Base-by-base conservation (phyloP, 371 early-diverging fungal species). In the Haplosporangium sp. region DNA sequence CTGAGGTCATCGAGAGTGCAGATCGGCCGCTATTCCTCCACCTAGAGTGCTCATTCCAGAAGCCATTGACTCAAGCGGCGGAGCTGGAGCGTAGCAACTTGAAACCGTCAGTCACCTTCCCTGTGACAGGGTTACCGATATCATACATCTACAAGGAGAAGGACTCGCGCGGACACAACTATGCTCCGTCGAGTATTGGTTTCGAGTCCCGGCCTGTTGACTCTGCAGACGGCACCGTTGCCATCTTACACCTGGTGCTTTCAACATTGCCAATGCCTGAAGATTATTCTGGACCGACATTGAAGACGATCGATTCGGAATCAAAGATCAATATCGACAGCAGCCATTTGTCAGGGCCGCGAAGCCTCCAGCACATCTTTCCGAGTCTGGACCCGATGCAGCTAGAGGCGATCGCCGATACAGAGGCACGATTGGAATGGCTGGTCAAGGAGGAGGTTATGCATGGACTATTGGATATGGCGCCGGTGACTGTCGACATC, bases 361-460 rank as follows among this genome's bases (percentile, higher is more conserved):
- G 41, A 69, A 85, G 45, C 41, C 57, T 65, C 50, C 83, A 59
- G 61, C 80, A 38, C 80, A 85, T 36, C 81, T 81, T 58, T 46
- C 81, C 87, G 2, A 80, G 83, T 8, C 74, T 84, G 7, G 79
- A 83, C 21, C 55, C 76, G 16, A 87, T 86, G 36, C 91, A 93
- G 64, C 82, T 83, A 48, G 87, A 86, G 29, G 91, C 90, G 0
- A 64, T 94, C 6, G 74, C 83, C 0, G 90, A 91, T 58, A 89
- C 90, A 0, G 86, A 87, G 53, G 81, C 85, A 7, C 74, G 89
- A 36, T 64, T 94, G 11, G 87, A 88, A 2, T 87, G 86, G 87
- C 69, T 93, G 0, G 84, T 93, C 47, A 90, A 92, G 46, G 92
- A 93, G 63, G 93, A 93, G 79, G 86, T 93, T 13, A 89, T 94